Percentiles rank a stretch among this genome's conserved stretches.
These are phyloP conservation scores for Ambispora gerdemannii DNA, from an alignment of 192 early-diverging fungal species.

Conservation along the genomic window DNA sequence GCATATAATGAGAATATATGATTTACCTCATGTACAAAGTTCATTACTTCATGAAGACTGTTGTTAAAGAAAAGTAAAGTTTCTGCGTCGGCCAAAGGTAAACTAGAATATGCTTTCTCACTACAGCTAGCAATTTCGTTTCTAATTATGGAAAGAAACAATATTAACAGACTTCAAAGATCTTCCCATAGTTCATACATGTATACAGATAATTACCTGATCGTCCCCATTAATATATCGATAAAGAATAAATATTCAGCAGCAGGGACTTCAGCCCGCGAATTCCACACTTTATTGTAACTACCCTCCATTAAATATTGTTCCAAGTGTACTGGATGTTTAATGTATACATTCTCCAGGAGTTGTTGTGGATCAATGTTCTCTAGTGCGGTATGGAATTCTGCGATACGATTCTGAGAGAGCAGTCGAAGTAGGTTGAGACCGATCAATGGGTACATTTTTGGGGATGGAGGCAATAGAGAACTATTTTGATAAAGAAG, in stretches of 20 bases:
- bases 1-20: too few species aligned
- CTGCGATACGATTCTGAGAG: conserved; percentile 92
- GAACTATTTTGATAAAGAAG: conserved; percentile 31
- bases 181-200: too few species aligned
- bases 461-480: conserved; percentile 66
- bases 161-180: too few species aligned
- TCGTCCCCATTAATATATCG: conserved; percentile 90
- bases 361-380: conserved; percentile 81
- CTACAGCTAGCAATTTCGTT: conserved; percentile 94
- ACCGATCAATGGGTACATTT: conserved; percentile 88
- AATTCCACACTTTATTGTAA: conserved; percentile 96
- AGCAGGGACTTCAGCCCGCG: conserved; percentile 81
- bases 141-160: too few species aligned
- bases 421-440: conserved; percentile 91
- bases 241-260: conserved; percentile 92
- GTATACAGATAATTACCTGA: too few species aligned
- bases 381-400: conserved; percentile 97
- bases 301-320: conserved; percentile 97
- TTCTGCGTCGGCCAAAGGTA: conserved; percentile 85
- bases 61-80: conserved; percentile 88
- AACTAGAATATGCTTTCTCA: conserved; percentile 86
- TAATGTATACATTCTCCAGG: conserved; percentile 77
- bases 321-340: conserved; percentile 90
- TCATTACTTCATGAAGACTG: conserved; percentile 72
- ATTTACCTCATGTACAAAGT: conserved; percentile 79